A percentile compares a stretch with the other conserved stretches of the same genome.
phyloP scores from a whole-genome alignment of 805 yeast genomes.

The Sugiyamaella floridensis region DNA sequence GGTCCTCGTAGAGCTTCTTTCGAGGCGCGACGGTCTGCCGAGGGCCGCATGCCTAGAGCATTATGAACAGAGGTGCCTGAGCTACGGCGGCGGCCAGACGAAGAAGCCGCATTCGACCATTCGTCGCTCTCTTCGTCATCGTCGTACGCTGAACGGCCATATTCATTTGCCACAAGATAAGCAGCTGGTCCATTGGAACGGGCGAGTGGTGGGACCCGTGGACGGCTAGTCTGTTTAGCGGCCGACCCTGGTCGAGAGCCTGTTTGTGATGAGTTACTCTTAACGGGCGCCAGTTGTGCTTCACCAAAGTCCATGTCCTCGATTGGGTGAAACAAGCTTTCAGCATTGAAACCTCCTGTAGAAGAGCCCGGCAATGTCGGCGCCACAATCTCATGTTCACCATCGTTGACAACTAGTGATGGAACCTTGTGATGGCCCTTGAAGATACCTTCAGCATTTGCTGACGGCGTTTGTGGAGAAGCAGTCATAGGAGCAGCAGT shows the following conservation, averaged over 20 bases:
- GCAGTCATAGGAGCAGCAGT: no score
- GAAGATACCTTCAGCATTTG: neutral
- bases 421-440: neutral
- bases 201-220: neutral
- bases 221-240: neutral
- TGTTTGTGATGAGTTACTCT: neutral
- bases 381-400: conserved; percentile 1
- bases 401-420: conserved; percentile 5
- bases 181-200: neutral
- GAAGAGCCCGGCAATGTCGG: neutral
- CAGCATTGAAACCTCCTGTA: conserved; percentile 1
- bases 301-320: neutral
- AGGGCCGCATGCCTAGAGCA: neutral
- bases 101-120: neutral
- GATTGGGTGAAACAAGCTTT: conserved; percentile 6
- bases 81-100: neutral
- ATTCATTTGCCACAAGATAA: neutral
- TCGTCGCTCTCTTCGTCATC: neutral
- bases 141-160: neutral
- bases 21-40: neutral
- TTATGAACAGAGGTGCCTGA: neutral
- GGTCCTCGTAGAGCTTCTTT: neutral
- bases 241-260: neutral
- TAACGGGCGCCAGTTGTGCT: neutral
- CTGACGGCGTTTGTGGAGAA: no score